Percentiles rank a stretch among this genome's conserved stretches.
Evolutionary conservation across 2,329 filamentous ascomycete genomes (phyloP).

Genomic region (Fusarium clavum): DNA sequence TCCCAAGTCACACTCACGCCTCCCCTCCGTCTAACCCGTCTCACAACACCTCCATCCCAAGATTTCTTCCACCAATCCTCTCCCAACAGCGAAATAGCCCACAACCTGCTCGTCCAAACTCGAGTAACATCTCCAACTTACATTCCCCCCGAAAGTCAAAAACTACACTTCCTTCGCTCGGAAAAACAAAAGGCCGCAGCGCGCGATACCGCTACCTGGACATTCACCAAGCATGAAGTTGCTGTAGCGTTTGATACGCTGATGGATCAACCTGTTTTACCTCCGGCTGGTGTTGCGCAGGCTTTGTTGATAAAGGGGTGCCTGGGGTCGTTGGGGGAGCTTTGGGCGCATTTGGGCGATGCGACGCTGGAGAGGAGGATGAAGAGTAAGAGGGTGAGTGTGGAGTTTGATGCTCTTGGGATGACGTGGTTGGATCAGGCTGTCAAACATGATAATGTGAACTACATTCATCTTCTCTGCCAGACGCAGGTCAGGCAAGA

Average conservation of each 20-base stretch:
- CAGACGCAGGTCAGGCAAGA: conserved; percentile 6
- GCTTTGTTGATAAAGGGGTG: conserved; percentile 1
- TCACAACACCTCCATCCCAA: conserved; percentile 11
- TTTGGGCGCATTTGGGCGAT: conserved; percentile 25
- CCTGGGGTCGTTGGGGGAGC: conserved; percentile 8
- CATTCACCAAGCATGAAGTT: conserved; percentile 25
- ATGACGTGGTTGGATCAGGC: conserved; percentile 21
- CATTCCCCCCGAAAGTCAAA: not conserved
- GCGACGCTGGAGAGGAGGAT: conserved; percentile 23
- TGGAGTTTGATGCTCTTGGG: not conserved
- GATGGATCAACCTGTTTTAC: not conserved
- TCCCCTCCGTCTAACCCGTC: not conserved
- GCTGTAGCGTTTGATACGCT: conserved; percentile 12
- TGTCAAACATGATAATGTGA: not conserved
- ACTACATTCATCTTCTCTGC: conserved; percentile 24
- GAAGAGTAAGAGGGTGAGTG: conserved; percentile 7
- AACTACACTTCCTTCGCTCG: conserved; percentile 9
- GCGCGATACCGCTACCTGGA: conserved; percentile 14
- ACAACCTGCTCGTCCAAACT: conserved; percentile 10
- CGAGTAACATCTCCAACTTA: conserved; percentile 5
- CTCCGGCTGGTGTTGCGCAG: conserved; percentile 19
- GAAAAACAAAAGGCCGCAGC: conserved; percentile 9
- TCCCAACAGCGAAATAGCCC: conserved; percentile 5
- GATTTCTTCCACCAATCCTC: conserved; percentile 9
- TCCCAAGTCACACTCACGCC: conserved; percentile 12